These are phyloP conservation scores for Phanerochaete carnosa DNA, from an alignment of 768 basidiomycete species.

Conservation along the genomic window DNA sequence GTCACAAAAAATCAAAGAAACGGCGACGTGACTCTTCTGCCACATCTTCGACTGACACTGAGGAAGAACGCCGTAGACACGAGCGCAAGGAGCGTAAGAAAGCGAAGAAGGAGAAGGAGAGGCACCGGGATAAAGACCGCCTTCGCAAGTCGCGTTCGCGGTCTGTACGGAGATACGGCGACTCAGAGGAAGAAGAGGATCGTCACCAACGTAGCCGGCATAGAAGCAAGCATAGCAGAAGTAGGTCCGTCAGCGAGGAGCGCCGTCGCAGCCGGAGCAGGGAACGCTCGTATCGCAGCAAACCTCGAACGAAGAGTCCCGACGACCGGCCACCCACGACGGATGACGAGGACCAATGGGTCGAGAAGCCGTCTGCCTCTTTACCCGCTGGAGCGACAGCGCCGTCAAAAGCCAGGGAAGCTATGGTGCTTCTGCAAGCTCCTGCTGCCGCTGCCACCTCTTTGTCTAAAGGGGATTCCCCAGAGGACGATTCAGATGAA, in stretches of 20 bases:
- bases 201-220: constrained; percentile 18
- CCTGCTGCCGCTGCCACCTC: constrained; percentile 17
- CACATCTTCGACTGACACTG: constrained; percentile 42
- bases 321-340: constrained; percentile 22
- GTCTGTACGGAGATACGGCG: constrained; percentile 34
- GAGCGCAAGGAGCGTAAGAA: constrained; percentile 63
- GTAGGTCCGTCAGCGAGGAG: constrained; percentile 21
- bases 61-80: constrained; percentile 55
- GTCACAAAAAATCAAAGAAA: constrained; percentile 54
- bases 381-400: constrained; percentile 24
- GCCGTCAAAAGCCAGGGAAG: constrained; percentile 17
- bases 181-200: constrained; percentile 33
- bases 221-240: constrained; percentile 23
- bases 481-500: constrained; percentile 45
- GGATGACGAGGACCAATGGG: constrained; percentile 58
- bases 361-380: constrained; percentile 47
- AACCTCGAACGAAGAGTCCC: constrained; percentile 26
- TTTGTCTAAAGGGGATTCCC: constrained; percentile 10
- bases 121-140: constrained; percentile 29
- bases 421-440: constrained; percentile 12
- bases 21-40: constrained; percentile 49
- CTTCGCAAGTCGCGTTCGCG: constrained; percentile 32
- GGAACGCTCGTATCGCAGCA: neutral
- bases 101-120: constrained; percentile 41
- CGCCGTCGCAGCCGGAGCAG: constrained; percentile 18